Evolutionary conservation across 1,139 yeast genomes (phyloP), one percentile per base, ranked within the genome.

Genomic region (Kodamaea suecica): DNA sequence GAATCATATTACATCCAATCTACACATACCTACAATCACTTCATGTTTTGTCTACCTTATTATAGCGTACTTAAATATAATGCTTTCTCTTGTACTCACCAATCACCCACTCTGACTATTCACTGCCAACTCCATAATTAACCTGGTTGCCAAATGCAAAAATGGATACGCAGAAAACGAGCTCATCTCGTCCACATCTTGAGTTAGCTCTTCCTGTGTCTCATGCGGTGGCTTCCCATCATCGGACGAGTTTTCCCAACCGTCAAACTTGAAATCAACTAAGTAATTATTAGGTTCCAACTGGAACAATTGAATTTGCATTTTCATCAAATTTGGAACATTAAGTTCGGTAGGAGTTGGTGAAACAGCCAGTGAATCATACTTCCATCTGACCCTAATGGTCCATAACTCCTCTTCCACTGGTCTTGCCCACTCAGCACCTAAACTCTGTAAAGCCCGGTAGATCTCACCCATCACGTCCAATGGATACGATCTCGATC

Each of bases 391-490:
- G n/a, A 90, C 97, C 48, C 88, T 76, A 38, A 92, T 92, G 1
- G 97, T 90, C 97, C 98, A 92, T 36, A 94, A 69, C 52, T 92
- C 98, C 51, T 84, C 92, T 51, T 85, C 95, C 0, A 90, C 79
- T 8, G 96, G 96, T 50, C 81, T 81, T 10, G 95, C 88, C 98
- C 98, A 92, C 58, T 92, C 97, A 1, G 98, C 97, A 3, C 97
- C 97, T 37, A 94, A 68, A 52, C 86, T 87, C 61, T 85, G 85
- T 52, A 92, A 70, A 0, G 98, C 98, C 30, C 97, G 73, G 61
- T 94, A 92, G 27, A 92, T 90, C 56, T 94, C 99, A 19, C 97
- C 97, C 98, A 92, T 92, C 6, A 92, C 98, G 58, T 92, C 99
- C 47, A 92, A 70, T 24, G 99, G 98, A 55, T 92, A 92, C 1